phyloP scores from a whole-genome alignment of 1,139 yeast genomes.

The Williopsis jadinii region DNA sequence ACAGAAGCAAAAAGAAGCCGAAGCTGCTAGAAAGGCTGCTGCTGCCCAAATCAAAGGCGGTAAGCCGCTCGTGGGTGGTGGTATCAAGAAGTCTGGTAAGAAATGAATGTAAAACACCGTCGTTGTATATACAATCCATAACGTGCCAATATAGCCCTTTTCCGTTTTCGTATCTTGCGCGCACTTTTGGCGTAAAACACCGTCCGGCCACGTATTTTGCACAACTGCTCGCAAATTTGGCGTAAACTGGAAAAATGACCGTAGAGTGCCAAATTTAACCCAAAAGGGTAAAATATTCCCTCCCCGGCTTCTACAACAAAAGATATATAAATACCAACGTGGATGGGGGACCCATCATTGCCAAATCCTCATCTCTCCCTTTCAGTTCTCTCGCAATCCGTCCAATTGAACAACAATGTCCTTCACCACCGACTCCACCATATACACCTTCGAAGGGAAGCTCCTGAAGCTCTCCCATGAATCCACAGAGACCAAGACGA shows the following conservation, averaged over 20 bases:
- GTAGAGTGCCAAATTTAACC: not conserved
- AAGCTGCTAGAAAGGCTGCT: conserved; percentile 86
- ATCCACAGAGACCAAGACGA: conserved; percentile 56
- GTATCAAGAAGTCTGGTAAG: conserved; percentile 85
- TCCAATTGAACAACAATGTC: conserved; percentile 30
- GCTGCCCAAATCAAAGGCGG: conserved; percentile 83
- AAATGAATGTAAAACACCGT: conserved; percentile 16
- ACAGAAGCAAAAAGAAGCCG: conserved; percentile 92
- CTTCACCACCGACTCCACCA: conserved; percentile 49
- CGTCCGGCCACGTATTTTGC: too few relatives aligned
- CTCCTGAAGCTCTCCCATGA: conserved; percentile 69
- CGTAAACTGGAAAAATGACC: too few relatives aligned
- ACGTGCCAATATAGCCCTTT: too few relatives aligned
- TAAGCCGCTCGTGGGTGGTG: conserved; percentile 89
- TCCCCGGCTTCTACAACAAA: not conserved
- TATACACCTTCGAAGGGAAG: conserved; percentile 69
- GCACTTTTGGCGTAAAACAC: too few relatives aligned
- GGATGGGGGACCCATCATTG: too few relatives aligned
- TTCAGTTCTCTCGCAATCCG: not conserved
- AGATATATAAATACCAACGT: too few relatives aligned
- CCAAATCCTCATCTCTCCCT: not conserved
- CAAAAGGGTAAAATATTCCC: not conserved
- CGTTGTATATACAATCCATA: too few relatives aligned
- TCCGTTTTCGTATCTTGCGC: too few relatives aligned
- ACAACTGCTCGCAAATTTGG: too few relatives aligned